Conservation (phyloP, 441 rosid genomes). For the Gossypium schwendimanii region DNA sequence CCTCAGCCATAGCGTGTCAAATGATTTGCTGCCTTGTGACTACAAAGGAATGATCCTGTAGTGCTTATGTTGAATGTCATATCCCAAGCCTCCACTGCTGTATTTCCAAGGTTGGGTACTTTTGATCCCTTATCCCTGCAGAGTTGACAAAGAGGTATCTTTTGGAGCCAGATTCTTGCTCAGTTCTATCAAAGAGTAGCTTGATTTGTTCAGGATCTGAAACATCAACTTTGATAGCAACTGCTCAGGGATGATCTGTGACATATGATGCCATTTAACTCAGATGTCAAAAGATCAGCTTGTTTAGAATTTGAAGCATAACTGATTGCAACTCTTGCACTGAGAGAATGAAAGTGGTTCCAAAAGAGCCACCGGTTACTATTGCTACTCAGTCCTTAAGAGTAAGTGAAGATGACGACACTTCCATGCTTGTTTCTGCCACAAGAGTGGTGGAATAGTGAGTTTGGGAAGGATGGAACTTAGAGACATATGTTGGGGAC, state of each 20-base stretch:
- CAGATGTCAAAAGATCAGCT: slow-evolving; percentile 31
- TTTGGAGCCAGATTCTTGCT: slow-evolving; percentile 31
- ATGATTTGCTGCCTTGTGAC: slow-evolving; percentile 39
- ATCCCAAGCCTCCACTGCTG: slow-evolving; percentile 44
- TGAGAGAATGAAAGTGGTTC: slow-evolving; percentile 43
- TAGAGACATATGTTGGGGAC: not conserved
- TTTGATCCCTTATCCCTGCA: slow-evolving; percentile 38
- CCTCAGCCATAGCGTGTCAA: slow-evolving; percentile 39
- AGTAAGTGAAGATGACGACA: slow-evolving; percentile 18
- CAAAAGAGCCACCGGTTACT: slow-evolving; percentile 46
- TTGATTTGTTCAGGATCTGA: slow-evolving; percentile 47
- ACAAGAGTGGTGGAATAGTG: slow-evolving; percentile 12
- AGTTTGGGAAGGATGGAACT: not conserved
- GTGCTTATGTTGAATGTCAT: slow-evolving; percentile 37
- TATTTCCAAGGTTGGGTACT: slow-evolving; percentile 34
- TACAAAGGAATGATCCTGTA: slow-evolving; percentile 48
- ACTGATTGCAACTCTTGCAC: slow-evolving; percentile 37
- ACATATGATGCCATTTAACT: slow-evolving; percentile 32
- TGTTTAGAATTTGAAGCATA: slow-evolving; percentile 39
- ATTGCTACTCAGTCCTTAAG: slow-evolving; percentile 40
- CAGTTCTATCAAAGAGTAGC: slow-evolving; percentile 37
- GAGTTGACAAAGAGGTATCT: slow-evolving; percentile 35
- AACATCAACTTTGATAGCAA: slow-evolving; percentile 36
- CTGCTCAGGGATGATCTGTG: slow-evolving; percentile 24
- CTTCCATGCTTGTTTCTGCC: slow-evolving; percentile 9